Base-by-base conservation (phyloP, 2,329 filamentous ascomycete genomes). In the Rasamsonia emersonii region DNA sequence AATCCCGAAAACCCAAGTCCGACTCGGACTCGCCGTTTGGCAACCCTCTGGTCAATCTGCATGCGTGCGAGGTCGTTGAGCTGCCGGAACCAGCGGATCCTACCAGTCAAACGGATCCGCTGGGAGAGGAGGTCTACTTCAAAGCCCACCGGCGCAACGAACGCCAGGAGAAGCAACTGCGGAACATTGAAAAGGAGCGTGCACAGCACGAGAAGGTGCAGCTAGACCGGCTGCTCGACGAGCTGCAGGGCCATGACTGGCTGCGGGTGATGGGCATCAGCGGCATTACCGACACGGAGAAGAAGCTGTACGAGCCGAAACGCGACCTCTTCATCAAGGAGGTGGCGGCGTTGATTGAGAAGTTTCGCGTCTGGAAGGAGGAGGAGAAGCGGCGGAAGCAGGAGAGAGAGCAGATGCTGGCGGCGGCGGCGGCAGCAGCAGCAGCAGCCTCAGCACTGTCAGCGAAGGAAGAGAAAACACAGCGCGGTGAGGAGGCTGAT, bases 181-280 rank as follows among this genome's bases (percentile, higher is more conserved):
- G 77, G 30, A 81, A 80, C 44, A 78, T 79, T 35, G 77, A 81
- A 48, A 71, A 73, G 39, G 76, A 80, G 51, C 63, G 73, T 20
- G 75, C 75, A 4, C 75, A 77, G 61, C 75, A 80, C 49, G 75
- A 80, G 43, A 78, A 79, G 44, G 68, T 72, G 28, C 73, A 79
- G 44, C 58, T 80, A n/a, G 75, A 80, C 39, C 65, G 75, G 5
- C 60, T 80, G 10, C 69, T 95, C 5, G 86, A 91, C 33, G 86
- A 86, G 11, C 70, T 98, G 1, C 82, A 86, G 53, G 84, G 89
- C 2, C 85, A 83, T 36, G 91, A 96, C 58, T 98, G 91, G 91
- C 68, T 95, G 35, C 79, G 83, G 39, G 75, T 88, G 3, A 86
- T 98, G 77, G 91, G 89, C 16, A 81, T 96, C 19, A 89, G 78